phyloP scores from a whole-genome alignment of 2,329 filamentous ascomycete species.

The Akanthomyces muscarius region DNA sequence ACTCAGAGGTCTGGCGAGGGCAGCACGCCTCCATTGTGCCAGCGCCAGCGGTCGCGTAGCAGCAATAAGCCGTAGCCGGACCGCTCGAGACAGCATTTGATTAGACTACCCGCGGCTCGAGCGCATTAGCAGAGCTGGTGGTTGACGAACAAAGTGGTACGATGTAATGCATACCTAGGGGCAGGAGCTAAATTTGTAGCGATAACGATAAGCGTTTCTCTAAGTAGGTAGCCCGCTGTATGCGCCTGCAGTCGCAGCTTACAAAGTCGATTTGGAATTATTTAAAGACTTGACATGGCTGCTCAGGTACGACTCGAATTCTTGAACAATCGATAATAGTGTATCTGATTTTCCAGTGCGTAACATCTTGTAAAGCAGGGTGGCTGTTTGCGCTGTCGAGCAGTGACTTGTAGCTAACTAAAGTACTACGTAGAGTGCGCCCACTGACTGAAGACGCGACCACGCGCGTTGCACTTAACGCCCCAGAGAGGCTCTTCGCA shows the following conservation, averaged over 20 bases:
- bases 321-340: no score
- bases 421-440: neutral
- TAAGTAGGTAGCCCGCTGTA: neutral
- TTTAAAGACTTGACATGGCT: neutral
- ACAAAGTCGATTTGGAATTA: neutral
- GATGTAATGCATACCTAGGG: neutral
- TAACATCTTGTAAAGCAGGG: no score
- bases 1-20: neutral
- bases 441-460: neutral
- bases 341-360: no score
- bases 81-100: constrained; percentile 13
- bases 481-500: neutral
- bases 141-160: neutral
- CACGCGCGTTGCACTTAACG: constrained; percentile 3
- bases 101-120: neutral
- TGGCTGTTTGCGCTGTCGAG: neutral
- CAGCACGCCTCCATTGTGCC: neutral
- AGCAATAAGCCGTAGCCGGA: constrained; percentile 3
- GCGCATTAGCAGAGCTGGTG: neutral
- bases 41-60: neutral
- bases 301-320: neutral
- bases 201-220: constrained; percentile 16
- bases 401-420: neutral
- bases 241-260: neutral
- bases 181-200: constrained; percentile 9